Percentiles rank a stretch among this genome's conserved stretches.
Conservation (phyloP, 768 basidiomycete genomes). For the Tulasnella sp. region DNA sequence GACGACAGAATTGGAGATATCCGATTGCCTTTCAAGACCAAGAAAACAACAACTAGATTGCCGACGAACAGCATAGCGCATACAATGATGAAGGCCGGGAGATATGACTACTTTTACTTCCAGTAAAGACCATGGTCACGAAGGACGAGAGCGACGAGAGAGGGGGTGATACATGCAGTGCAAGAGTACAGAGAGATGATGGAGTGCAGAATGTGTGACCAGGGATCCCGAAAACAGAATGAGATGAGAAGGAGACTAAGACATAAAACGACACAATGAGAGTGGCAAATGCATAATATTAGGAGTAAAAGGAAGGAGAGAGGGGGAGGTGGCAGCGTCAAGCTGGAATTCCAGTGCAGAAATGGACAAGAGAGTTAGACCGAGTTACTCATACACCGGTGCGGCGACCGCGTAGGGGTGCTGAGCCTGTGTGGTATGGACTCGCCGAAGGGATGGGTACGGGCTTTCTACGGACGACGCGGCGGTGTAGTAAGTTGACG, state of each 20-base stretch:
- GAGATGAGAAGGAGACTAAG: not conserved
- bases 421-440: not conserved
- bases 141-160: not conserved
- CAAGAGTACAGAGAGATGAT: constrained; percentile 6
- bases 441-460: not conserved
- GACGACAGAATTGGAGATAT: not conserved
- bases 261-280: not conserved
- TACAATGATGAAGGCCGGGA: not conserved
- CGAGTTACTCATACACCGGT: constrained; percentile 13
- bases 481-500: constrained; percentile 10
- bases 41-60: not conserved
- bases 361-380: not conserved
- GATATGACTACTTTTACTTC: not conserved
- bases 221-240: not conserved
- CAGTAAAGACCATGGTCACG: not conserved
- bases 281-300: not conserved
- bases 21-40: not conserved
- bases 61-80: not conserved
- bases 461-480: not conserved
- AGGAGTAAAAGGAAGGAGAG: constrained; percentile 1
- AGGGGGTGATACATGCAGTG: constrained; percentile 4
- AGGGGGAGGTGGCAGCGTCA: not conserved
- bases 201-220: not conserved
- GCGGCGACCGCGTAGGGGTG: constrained; percentile 2
- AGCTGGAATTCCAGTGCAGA: constrained; percentile 1